phyloP scores from a whole-genome alignment of 2,329 filamentous ascomycete genomes.

The Pseudopyricularia cyperi region DNA sequence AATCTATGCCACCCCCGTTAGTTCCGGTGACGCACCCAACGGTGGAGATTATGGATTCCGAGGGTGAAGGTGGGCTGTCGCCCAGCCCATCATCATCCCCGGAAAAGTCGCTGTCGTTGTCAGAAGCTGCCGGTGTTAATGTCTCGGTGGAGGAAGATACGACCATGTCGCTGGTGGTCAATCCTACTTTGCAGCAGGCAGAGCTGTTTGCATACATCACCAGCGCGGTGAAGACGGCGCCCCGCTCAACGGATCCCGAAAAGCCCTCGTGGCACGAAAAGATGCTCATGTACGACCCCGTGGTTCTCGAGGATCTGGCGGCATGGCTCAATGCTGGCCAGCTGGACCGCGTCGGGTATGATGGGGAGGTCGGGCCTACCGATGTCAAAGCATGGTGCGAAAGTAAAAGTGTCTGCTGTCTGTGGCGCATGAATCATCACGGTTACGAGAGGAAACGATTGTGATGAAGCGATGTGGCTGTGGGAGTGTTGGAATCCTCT shows the following conservation, averaged over 20 bases:
- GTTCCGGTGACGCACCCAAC: conserved; percentile 10
- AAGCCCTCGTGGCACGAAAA: conserved; percentile 75
- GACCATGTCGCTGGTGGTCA: conserved; percentile 24
- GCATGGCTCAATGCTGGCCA: conserved; percentile 68
- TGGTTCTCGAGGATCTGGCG: conserved; percentile 76
- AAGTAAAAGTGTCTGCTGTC: conserved; percentile 70
- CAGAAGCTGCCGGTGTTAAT: conserved; percentile 22
- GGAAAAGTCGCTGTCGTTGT: conserved; percentile 28
- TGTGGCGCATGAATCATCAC: conserved; percentile 47
- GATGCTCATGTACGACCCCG: conserved; percentile 86
- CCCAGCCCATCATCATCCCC: conserved; percentile 18
- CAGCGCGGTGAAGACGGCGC: conserved; percentile 36
- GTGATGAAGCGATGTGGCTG: conserved; percentile 9
- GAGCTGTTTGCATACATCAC: conserved; percentile 39
- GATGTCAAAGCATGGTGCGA: conserved; percentile 88
- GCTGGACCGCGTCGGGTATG: conserved; percentile 48
- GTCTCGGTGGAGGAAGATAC: conserved; percentile 31
- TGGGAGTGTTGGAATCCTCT: too few species aligned
- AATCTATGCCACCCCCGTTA: conserved; percentile 8
- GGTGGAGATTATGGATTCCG: conserved; percentile 40
- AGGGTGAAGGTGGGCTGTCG: conserved; percentile 15
- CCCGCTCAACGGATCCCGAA: conserved; percentile 32
- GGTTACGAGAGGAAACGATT: conserved; percentile 41
- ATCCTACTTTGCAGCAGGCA: conserved; percentile 26
- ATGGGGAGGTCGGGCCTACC: conserved; percentile 46